A percentile compares a stretch with the other conserved stretches of the same genome.
These are phyloP conservation scores for Oenanthe javanica DNA, from an alignment of 140 eudicot species.

Conservation along the genomic window DNA sequence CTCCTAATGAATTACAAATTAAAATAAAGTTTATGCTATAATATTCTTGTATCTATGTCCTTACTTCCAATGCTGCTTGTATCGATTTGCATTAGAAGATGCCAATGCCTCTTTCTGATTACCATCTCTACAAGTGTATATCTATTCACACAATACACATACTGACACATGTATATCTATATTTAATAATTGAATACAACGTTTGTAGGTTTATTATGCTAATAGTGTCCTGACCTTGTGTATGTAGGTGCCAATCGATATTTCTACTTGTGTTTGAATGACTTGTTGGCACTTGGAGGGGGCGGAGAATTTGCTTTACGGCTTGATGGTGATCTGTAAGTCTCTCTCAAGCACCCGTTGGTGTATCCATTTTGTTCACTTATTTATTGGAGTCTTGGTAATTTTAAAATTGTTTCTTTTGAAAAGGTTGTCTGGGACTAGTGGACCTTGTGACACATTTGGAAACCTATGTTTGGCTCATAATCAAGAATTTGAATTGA, in stretches of 20 bases:
- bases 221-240: constrained; percentile 1
- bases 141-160: background rate
- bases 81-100: background rate
- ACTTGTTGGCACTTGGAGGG: constrained; percentile 88
- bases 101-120: background rate
- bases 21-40: background rate
- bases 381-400: background rate
- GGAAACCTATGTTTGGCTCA: constrained; percentile 86
- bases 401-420: background rate
- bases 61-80: background rate
- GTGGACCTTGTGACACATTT: constrained; percentile 92
- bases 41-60: background rate
- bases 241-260: constrained; percentile 80
- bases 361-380: background rate
- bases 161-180: background rate
- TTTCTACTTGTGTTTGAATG: constrained; percentile 78
- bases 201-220: constrained; percentile 4
- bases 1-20: background rate
- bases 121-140: background rate
- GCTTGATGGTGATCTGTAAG: constrained; percentile 81
- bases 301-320: constrained; percentile 83
- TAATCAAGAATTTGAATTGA: constrained; percentile 58
- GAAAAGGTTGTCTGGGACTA: constrained; percentile 68
- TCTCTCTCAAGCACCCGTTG: background rate
- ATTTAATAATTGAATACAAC: background rate